Evolutionary conservation across 2,329 filamentous ascomycete species (phyloP).

Genomic region (Biscogniauxia sp.): DNA sequence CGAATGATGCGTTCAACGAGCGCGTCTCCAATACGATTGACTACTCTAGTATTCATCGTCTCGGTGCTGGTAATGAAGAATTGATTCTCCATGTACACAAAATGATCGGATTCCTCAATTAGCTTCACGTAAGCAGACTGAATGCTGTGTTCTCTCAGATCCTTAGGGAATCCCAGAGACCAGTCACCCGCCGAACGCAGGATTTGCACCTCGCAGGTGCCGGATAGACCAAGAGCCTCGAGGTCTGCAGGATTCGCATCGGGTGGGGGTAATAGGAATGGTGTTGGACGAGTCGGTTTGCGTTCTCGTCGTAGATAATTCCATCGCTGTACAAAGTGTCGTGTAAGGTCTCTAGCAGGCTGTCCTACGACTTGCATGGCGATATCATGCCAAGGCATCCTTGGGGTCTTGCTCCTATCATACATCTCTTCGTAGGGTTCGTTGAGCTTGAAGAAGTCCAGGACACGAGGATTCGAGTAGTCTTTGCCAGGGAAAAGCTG

Average conservation of each 20-base stretch:
- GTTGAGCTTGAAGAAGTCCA: slow-evolving; percentile 90
- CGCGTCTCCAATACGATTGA: slow-evolving; percentile 92
- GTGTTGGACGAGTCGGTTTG: slow-evolving; percentile 89
- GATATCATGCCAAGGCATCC: slow-evolving; percentile 99
- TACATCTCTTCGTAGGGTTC: slow-evolving; percentile 99
- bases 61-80: slow-evolving; percentile 96
- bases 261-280: slow-evolving; percentile 88
- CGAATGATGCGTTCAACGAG: slow-evolving; percentile 87
- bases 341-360: slow-evolving; percentile 86
- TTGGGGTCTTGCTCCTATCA: slow-evolving; percentile 78
- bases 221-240: slow-evolving; percentile 81
- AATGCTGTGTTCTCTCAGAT: slow-evolving; percentile 88
- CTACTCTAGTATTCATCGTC: slow-evolving; percentile 80
- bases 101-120: slow-evolving; percentile 93
- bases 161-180: slow-evolving; percentile 75
- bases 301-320: slow-evolving; percentile 93
- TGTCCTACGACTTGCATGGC: slow-evolving; percentile 97
- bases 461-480: slow-evolving; percentile 93
- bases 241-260: slow-evolving; percentile 87
- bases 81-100: slow-evolving; percentile 98
- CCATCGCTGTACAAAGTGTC: slow-evolving; percentile 97
- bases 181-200: slow-evolving; percentile 85
- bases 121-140: slow-evolving; percentile 93
- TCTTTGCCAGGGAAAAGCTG: slow-evolving; percentile 98
- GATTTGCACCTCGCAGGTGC: slow-evolving; percentile 96